Evolutionary conservation across 2,329 filamentous ascomycete species (phyloP).

Genomic region (Grosmannia serpens): DNA sequence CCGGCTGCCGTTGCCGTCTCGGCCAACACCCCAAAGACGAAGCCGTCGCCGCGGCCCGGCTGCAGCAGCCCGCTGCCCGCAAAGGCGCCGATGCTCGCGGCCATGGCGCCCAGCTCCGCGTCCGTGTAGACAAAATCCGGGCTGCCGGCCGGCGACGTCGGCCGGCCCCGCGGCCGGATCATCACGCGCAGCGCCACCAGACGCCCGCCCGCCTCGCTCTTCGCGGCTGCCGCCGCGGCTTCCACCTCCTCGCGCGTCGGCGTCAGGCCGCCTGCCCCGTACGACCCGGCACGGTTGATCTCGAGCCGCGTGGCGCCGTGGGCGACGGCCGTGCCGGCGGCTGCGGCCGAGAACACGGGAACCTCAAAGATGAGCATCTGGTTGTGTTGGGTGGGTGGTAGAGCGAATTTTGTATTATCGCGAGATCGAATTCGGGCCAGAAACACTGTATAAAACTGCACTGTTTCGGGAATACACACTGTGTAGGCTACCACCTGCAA

Average conservation of each 20-base stretch:
- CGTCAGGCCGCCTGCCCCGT: constrained; percentile 38
- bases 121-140: constrained; percentile 38
- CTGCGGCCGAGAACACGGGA: constrained; percentile 37
- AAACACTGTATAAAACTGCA: too few relatives aligned
- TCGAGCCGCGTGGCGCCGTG: constrained; percentile 40
- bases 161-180: constrained; percentile 39
- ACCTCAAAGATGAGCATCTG: constrained; percentile 25
- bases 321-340: constrained; percentile 26
- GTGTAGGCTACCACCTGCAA: too few relatives aligned
- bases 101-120: constrained; percentile 33
- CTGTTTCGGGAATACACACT: too few relatives aligned
- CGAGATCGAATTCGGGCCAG: too few relatives aligned
- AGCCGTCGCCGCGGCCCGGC: constrained; percentile 35
- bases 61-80: constrained; percentile 25
- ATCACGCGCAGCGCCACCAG: constrained; percentile 37
- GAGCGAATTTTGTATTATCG: too few relatives aligned
- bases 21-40: constrained; percentile 41
- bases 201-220: constrained; percentile 2
- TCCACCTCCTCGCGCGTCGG: constrained; percentile 30
- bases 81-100: constrained; percentile 24
- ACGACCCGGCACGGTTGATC: constrained; percentile 40
- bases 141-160: constrained; percentile 9
- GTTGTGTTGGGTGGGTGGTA: too few relatives aligned
- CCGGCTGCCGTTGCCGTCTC: background rate
- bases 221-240: constrained; percentile 11